Percentiles rank a stretch among this genome's conserved stretches.
These are phyloP conservation scores for Aspergillus texensis DNA, from an alignment of 2,329 filamentous ascomycete genomes.

Conservation along the genomic window DNA sequence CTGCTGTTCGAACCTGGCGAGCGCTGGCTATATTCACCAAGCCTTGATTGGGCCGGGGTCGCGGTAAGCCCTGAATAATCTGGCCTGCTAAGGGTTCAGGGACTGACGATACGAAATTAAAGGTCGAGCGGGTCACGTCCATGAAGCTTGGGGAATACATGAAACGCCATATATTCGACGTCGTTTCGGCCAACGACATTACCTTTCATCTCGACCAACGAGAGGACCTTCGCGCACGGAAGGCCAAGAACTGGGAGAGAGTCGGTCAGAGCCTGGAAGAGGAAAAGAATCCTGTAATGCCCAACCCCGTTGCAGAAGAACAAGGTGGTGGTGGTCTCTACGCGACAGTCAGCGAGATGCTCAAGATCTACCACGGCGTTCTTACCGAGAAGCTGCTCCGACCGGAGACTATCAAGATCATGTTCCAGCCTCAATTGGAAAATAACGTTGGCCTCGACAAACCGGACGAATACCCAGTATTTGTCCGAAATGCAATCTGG, in stretches of 20 bases:
- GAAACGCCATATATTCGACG: constrained; percentile 5
- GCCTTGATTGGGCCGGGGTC: not conserved
- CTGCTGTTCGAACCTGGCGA: constrained; percentile 8
- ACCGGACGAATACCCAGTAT: not conserved
- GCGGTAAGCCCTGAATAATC: not conserved
- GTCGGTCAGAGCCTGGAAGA: not conserved
- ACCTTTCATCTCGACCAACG: constrained; percentile 10
- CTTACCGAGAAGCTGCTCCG: constrained; percentile 1
- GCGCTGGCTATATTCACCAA: constrained; percentile 9
- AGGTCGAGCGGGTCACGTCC: constrained; percentile 8
- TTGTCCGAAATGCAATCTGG: constrained; percentile 2
- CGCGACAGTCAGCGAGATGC: constrained; percentile 6
- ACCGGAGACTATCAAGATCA: constrained; percentile 1
- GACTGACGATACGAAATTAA: not conserved
- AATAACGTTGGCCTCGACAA: not conserved
- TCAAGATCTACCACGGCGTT: constrained; percentile 8
- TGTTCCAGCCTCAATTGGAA: constrained; percentile 7
- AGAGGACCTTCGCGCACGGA: constrained; percentile 5
- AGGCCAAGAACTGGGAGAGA: constrained; percentile 3
- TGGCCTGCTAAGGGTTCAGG: too few relatives aligned
- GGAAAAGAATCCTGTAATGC: not conserved
- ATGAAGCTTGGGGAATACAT: constrained; percentile 11
- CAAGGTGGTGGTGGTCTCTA: constrained; percentile 6
- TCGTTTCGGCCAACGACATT: constrained; percentile 6
- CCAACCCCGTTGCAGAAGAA: constrained; percentile 1